Evolutionary conservation across 257 asterid genomes (phyloP).

Genomic region (Solanum habrochaites): DNA sequence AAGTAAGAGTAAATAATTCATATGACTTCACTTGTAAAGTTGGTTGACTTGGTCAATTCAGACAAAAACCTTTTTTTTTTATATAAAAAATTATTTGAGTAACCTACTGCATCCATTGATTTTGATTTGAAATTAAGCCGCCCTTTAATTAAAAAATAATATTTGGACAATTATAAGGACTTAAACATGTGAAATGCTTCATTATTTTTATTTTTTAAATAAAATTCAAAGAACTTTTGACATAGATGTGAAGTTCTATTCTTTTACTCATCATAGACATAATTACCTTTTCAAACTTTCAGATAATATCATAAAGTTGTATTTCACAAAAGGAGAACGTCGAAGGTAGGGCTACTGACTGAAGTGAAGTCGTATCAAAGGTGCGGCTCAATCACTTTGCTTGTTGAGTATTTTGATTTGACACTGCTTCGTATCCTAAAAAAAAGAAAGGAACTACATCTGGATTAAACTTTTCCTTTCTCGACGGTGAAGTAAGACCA

Average conservation of each 20-base stretch:
- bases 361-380: too few relatives aligned
- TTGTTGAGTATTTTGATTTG: too few relatives aligned
- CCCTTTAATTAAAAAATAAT: neutral
- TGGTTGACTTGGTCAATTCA: neutral
- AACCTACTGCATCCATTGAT: neutral
- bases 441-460: too few relatives aligned
- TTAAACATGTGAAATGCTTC: neutral
- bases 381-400: too few relatives aligned
- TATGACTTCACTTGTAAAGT: neutral
- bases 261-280: neutral
- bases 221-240: neutral
- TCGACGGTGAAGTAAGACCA: too few relatives aligned
- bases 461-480: too few relatives aligned
- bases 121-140: neutral
- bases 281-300: neutral
- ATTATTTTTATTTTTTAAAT: neutral
- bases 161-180: neutral
- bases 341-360: too few relatives aligned
- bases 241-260: neutral
- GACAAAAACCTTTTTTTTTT: neutral
- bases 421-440: too few relatives aligned
- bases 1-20: neutral
- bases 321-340: rapidly evolving
- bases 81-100: neutral
- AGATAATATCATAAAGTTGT: neutral